Evolutionary conservation across 2,329 filamentous ascomycete genomes (phyloP).

Genomic region (Sporothrix euskadiensis): DNA sequence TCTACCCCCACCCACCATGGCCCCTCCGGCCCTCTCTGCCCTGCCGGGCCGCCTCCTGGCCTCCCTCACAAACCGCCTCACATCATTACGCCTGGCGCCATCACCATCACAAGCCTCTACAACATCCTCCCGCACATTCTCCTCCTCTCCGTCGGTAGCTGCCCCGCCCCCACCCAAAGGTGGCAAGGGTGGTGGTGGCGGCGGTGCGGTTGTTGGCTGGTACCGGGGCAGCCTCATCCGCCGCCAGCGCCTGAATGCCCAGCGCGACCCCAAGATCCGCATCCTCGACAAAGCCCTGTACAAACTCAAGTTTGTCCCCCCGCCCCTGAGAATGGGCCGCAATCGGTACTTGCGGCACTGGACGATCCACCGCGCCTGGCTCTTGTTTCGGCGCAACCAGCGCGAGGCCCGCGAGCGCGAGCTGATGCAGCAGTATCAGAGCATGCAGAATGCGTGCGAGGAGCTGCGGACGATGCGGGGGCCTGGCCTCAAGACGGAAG

Average conservation of each 20-base stretch:
- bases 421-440: slow-evolving; percentile 75
- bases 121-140: slow-evolving; percentile 14
- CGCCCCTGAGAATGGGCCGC: slow-evolving; percentile 83
- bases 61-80: slow-evolving; percentile 22
- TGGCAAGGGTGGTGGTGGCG: background rate
- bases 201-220: background rate
- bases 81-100: background rate
- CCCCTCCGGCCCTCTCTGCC: background rate
- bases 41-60: slow-evolving; percentile 24
- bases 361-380: slow-evolving; percentile 98
- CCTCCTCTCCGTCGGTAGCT: background rate
- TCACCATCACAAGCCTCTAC: background rate
- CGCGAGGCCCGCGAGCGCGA: slow-evolving; percentile 65
- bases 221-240: background rate
- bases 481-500: slow-evolving; percentile 59
- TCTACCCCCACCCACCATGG: background rate
- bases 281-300: slow-evolving; percentile 40
- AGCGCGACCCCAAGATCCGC: slow-evolving; percentile 40
- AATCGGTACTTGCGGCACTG: slow-evolving; percentile 89
- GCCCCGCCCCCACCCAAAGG: background rate
- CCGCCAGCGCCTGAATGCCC: slow-evolving; percentile 27
- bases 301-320: slow-evolving; percentile 43
- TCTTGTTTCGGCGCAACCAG: slow-evolving; percentile 71
- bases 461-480: slow-evolving; percentile 66
- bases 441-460: slow-evolving; percentile 84